phyloP scores from a whole-genome alignment of 306 rosid species.

The Arachis hypogaea region DNA sequence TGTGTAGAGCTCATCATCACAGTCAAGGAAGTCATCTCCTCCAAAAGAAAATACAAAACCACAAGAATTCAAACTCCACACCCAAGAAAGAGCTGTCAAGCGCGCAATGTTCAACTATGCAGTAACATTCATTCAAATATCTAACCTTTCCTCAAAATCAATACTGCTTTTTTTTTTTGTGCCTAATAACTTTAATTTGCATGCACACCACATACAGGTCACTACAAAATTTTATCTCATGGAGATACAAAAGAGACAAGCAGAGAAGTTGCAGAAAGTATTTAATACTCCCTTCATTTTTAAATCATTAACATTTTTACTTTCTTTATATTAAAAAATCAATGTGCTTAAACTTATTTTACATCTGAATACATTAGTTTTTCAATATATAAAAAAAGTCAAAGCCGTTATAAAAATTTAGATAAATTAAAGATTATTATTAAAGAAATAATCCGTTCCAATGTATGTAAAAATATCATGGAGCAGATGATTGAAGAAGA shows the following conservation, averaged over 20 bases:
- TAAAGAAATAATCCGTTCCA: no score
- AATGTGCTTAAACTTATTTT: no score
- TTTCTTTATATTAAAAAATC: no score
- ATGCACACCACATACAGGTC: slow-evolving; percentile 49
- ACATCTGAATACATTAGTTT: no score
- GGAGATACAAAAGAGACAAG: slow-evolving; percentile 71
- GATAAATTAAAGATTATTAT: no score
- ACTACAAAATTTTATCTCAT: slow-evolving; percentile 69
- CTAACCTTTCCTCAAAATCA: no score
- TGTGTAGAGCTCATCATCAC: slow-evolving; percentile 45
- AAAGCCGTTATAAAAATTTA: no score
- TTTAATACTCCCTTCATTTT: not conserved
- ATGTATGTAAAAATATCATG: not conserved
- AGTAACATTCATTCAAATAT: slow-evolving; percentile 45
- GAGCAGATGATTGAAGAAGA: slow-evolving; percentile 92
- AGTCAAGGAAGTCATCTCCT: slow-evolving; percentile 42
- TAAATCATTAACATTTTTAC: no score
- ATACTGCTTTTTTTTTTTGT: not conserved
- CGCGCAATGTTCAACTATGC: slow-evolving; percentile 91
- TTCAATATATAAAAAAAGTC: no score
- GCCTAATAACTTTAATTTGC: slow-evolving; percentile 8
- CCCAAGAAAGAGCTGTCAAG: slow-evolving; percentile 84
- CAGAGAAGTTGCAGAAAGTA: slow-evolving; percentile 76
- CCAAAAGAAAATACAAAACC: slow-evolving; percentile 74
- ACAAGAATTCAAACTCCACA: slow-evolving; percentile 80